Percentiles rank a stretch among this genome's conserved stretches.
Evolutionary conservation across 2,329 filamentous ascomycete genomes (phyloP).

Genomic region (Chaetomium sp.): DNA sequence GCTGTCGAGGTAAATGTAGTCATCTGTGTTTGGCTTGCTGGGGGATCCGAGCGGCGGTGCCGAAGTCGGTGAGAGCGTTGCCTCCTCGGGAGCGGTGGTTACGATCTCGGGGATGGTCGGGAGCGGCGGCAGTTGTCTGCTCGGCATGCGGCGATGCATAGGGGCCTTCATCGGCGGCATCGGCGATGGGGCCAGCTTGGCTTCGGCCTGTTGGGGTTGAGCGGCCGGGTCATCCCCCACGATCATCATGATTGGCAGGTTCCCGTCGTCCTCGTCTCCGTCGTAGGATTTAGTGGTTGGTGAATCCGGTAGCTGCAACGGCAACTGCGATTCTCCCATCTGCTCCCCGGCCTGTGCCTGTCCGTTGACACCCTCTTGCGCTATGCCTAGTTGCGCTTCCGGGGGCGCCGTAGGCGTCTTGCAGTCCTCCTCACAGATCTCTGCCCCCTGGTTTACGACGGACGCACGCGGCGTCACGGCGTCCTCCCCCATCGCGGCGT

Average conservation of each 20-base stretch:
- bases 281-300: slow-evolving; percentile 23
- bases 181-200: slow-evolving; percentile 5
- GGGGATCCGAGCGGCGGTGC: slow-evolving; percentile 18
- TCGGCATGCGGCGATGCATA: slow-evolving; percentile 31
- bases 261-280: slow-evolving; percentile 26
- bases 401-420: slow-evolving; percentile 24
- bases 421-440: slow-evolving; percentile 22
- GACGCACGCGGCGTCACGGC: slow-evolving; percentile 36
- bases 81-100: slow-evolving; percentile 34
- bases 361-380: not conserved
- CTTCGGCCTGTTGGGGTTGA: not conserved
- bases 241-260: slow-evolving; percentile 28
- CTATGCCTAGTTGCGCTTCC: not conserved
- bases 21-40: slow-evolving; percentile 38
- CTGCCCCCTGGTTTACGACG: slow-evolving; percentile 23
- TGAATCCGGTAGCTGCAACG: slow-evolving; percentile 23
- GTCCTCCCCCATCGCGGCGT: slow-evolving; percentile 46
- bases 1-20: slow-evolving; percentile 52
- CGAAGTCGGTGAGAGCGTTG: slow-evolving; percentile 25
- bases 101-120: slow-evolving; percentile 49
- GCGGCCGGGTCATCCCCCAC: slow-evolving; percentile 20
- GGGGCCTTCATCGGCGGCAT: slow-evolving; percentile 21
- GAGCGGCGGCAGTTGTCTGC: slow-evolving; percentile 37
- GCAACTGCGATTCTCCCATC: slow-evolving; percentile 10
- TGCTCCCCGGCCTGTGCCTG: slow-evolving; percentile 7